Evolutionary conservation across 768 basidiomycete species (phyloP), one percentile per base, ranked within the genome.

Genomic region (Trametes maxima): DNA sequence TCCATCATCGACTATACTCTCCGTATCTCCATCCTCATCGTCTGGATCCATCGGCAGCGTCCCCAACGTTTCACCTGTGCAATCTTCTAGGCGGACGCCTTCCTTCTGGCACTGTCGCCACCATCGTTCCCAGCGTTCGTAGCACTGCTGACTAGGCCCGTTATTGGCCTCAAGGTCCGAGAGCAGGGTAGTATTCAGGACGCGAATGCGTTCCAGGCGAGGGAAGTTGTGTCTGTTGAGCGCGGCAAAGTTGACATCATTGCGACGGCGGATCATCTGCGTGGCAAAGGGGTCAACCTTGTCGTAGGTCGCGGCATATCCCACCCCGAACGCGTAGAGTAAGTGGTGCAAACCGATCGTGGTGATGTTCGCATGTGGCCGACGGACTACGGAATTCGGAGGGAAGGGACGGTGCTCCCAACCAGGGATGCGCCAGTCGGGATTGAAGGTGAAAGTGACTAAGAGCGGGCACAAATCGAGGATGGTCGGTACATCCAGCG

Each of bases 341-440:
- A 90, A 79, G 10, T 88, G 87, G 65, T 92, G 87, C 16, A 89
- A 78, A 0, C 90, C 90, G 33, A 92, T 82, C 40, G 82, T 80
- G 0, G 70, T 78, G 62, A 92, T 82, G 43, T 80, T 80, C 11
- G 73, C 68, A 61, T 88, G 89, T 2, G 88, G 86, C 11, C 74
- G 75, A 56, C 78, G 76, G 11, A 80, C 79, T 10, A 87, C 72
- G 33, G 72, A 69, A 22, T 54, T 59, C 60, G 74, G 70, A 4
- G 69, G 70, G 51, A 77, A 37, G 42, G 58, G 17, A 53, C 73
- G 61, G 39, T 63, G 59, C n/a, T 68, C 63, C 42, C 53, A 59
- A 19, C 60, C 64, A 0, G 67, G 69, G 16, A 87, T 72, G 13
- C 82, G 80, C 89, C 90, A 91, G 69, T 92, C 90, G 25, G 80